phyloP scores from a whole-genome alignment of 164 flowering plant species.

The Euptelea pleiosperma region DNA sequence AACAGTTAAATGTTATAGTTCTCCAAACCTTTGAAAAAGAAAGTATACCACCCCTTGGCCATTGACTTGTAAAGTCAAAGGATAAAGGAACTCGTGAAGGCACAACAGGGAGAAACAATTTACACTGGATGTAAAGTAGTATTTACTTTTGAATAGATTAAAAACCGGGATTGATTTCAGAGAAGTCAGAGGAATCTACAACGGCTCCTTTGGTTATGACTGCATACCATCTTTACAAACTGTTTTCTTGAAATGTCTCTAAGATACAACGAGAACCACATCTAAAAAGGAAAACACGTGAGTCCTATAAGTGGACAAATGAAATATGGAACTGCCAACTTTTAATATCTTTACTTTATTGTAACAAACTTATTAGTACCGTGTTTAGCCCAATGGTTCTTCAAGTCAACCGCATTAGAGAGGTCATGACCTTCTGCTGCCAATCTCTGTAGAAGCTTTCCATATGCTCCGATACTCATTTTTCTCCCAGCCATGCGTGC shows the following conservation, averaged over 20 bases:
- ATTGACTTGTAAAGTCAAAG: not conserved
- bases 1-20: no score
- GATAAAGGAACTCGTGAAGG: not conserved
- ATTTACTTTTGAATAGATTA: not conserved
- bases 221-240: conserved; percentile 10
- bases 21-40: no score
- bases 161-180: not conserved
- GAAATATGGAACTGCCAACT: not conserved
- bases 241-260: not conserved
- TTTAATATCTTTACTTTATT: conserved; percentile 32
- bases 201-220: not conserved
- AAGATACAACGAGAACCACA: conserved; percentile 1
- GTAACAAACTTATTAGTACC: conserved; percentile 61
- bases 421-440: conserved; percentile 46
- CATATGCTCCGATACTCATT: conserved; percentile 61
- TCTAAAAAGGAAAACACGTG: not conserved
- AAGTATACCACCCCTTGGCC: not conserved
- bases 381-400: conserved; percentile 57
- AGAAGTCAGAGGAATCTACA: not conserved
- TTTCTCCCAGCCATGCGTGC: conserved; percentile 53
- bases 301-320: not conserved
- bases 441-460: conserved; percentile 42
- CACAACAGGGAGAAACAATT: not conserved
- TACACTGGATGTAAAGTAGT: conserved; percentile 4
- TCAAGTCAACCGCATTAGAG: conserved; percentile 46